Evolutionary conservation across 305 asterid genomes (phyloP), one percentile per base, ranked within the genome.

Genomic region (Ilex paraguariensis): DNA sequence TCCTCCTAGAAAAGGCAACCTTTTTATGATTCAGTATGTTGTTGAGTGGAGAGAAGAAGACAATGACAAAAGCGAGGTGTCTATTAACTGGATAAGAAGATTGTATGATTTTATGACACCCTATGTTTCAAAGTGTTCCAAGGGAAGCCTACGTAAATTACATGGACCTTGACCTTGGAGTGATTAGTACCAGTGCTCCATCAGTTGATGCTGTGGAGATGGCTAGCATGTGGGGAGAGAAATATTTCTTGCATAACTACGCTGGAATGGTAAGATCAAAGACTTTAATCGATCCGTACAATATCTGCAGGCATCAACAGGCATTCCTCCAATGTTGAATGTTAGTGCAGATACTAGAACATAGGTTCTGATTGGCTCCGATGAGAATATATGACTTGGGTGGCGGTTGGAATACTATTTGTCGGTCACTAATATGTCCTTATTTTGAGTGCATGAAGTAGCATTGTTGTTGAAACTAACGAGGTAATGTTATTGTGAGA

Each of bases 71-170:
- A 75, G 77, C 59, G 62, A 66, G 0, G 61, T 44, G 3, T 81
- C 78, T 48, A 72, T 84, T 2, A 73, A 77, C 5, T 89, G 96
- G 95, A 82, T 88, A 17, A 72, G 95, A 57, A 81, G 74, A 14
- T 73, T 88, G 49, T 86, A 86, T 68, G 36, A 49, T 0, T 61
- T 63, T 14, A 88, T 88, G 95, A 14, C 73, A 3, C 88, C 86
- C 10, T 70, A 74, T 56, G 90, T 82, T 31, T 84, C 96, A 13
- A 63, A 57, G 6, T 36, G 48, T n/a, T 4, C 96, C 96, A 0
- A 75, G 96, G 73, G 86, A 84, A 0, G 92, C 95, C 32, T 88
- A 88, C 66, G 50, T 88, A n/a, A 88, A 88, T 69, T 88, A 88
- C 80, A 68, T 86, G 72, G 96, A 88, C 74, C 72, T 80, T 51